phyloP scores from a whole-genome alignment of 1,284 basidiomycete species.

The Leccinum subspadiceum region DNA sequence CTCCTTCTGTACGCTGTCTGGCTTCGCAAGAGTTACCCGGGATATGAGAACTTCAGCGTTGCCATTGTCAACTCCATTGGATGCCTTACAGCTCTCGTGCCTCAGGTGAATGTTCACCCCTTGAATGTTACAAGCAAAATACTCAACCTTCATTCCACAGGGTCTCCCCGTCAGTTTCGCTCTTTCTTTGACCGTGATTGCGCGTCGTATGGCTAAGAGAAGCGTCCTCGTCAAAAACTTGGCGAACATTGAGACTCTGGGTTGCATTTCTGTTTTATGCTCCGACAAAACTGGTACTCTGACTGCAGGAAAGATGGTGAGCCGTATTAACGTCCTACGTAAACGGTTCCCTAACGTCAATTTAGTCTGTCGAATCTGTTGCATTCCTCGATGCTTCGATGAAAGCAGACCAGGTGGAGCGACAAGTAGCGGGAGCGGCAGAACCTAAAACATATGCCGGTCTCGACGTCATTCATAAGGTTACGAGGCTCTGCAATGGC shows the following conservation, averaged over 20 bases:
- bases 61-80: conserved; percentile 49
- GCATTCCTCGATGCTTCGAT: conserved; percentile 41
- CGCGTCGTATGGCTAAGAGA: conserved; percentile 47
- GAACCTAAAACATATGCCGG: conserved; percentile 12
- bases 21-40: conserved; percentile 38
- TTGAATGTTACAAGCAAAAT: too few relatives aligned
- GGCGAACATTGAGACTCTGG: conserved; percentile 59
- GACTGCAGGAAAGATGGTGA: conserved; percentile 40
- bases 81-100: conserved; percentile 48
- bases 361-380: conserved; percentile 40
- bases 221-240: conserved; percentile 59
- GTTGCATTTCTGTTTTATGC: conserved; percentile 55
- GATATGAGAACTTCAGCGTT: conserved; percentile 36
- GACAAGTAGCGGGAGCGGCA: conserved; percentile 15
- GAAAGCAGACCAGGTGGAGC: conserved; percentile 24
- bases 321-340: neutral
- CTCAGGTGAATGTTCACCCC: conserved; percentile 33
- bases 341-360: neutral
- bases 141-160: conserved; percentile 4
- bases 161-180: conserved; percentile 50
- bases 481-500: conserved; percentile 59
- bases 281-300: conserved; percentile 55
- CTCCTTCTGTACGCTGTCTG: conserved; percentile 45
- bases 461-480: conserved; percentile 38
- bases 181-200: conserved; percentile 49